phyloP scores from a whole-genome alignment of 441 rosid species.

The Raphanus hybrid region DNA sequence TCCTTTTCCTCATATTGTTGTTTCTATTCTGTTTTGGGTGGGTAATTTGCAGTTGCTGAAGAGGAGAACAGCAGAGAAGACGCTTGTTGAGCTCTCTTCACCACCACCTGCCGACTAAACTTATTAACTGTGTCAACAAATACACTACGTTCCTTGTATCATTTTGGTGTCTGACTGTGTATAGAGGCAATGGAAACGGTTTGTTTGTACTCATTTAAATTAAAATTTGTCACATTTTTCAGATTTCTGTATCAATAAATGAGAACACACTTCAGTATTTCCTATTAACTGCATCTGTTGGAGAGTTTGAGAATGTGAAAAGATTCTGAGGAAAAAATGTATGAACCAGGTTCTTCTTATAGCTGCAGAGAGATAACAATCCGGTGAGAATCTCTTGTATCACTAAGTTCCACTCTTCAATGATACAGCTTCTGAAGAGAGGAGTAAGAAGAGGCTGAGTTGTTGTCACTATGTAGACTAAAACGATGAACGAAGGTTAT shows the following conservation, averaged over 20 bases:
- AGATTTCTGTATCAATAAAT: too few species aligned
- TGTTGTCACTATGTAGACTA: background rate
- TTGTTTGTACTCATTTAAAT: conserved; percentile 18
- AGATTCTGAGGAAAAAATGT: too few species aligned
- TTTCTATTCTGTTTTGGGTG: background rate
- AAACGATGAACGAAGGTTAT: too few species aligned
- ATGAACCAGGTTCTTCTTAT: too few species aligned
- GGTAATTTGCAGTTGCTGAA: conserved; percentile 16
- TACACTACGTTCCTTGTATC: conserved; percentile 15
- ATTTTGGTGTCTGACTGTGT: conserved; percentile 16
- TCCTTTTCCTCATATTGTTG: background rate
- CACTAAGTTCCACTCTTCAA: background rate
- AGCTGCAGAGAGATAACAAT: too few species aligned
- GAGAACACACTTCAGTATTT: too few species aligned
- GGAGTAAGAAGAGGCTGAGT: background rate
- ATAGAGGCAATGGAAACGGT: conserved; percentile 24
- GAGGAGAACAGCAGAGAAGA: conserved; percentile 36
- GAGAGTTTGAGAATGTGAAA: too few species aligned
- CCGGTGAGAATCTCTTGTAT: background rate
- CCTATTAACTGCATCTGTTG: too few species aligned
- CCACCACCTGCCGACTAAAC: conserved; percentile 32
- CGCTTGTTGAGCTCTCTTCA: conserved; percentile 35
- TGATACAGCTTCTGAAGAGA: background rate
- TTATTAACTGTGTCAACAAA: background rate
- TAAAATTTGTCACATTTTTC: too few species aligned